These are phyloP conservation scores for Schwanniomyces sp. DNA, from an alignment of 805 yeast species.

Conservation along the genomic window DNA sequence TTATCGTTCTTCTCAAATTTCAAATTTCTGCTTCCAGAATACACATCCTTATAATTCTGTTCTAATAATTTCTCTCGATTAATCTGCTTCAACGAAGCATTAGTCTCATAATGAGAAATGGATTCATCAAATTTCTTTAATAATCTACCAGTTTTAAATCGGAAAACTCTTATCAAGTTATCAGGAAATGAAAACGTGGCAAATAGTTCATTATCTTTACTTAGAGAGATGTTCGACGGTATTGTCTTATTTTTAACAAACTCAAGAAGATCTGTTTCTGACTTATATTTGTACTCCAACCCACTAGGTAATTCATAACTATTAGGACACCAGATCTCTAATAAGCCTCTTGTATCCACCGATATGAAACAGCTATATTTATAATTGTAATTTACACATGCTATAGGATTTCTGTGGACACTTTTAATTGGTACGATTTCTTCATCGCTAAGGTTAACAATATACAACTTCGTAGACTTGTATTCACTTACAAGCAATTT, in stretches of 20 bases:
- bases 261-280: conserved; percentile 37
- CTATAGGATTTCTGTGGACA: conserved; percentile 13
- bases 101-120: conserved; percentile 2
- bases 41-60: not conserved
- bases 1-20: conserved; percentile 9
- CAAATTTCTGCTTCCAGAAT: conserved; percentile 1
- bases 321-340: conserved; percentile 20
- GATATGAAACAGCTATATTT: conserved; percentile 17
- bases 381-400: conserved; percentile 9
- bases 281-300: conserved; percentile 30
- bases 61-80: conserved; percentile 2
- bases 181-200: conserved; percentile 31
- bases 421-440: conserved; percentile 3
- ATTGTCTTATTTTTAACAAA: conserved; percentile 28
- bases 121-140: conserved; percentile 8
- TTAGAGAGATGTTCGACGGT: conserved; percentile 17
- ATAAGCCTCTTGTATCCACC: conserved; percentile 17
- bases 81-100: not conserved
- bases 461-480: conserved; percentile 7
- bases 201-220: conserved; percentile 24
- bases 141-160: conserved; percentile 31
- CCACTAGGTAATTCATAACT: conserved; percentile 6
- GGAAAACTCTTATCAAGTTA: conserved; percentile 28
- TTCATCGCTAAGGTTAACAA: conserved; percentile 12
- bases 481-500: conserved; percentile 11